Evolutionary conservation across 495 filamentous ascomycete genomes (phyloP).

Genomic region (Aspergillus ellipticus): DNA sequence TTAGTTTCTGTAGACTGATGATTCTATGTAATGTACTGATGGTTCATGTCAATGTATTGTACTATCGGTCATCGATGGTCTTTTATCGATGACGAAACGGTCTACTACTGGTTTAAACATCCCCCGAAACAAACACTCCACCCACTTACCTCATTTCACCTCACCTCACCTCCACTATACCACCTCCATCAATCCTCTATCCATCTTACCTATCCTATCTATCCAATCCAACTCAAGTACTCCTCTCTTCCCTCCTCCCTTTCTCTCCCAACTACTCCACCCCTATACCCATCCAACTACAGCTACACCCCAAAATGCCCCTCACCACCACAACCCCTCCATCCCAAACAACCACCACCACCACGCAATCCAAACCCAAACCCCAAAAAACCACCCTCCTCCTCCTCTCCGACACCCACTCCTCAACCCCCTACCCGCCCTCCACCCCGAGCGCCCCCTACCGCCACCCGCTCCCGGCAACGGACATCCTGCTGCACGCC

Average conservation of each 20-base stretch:
- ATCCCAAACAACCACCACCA: neutral
- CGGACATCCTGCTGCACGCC: conserved; percentile 68
- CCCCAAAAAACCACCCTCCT: conserved; percentile 45
- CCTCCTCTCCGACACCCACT: conserved; percentile 65
- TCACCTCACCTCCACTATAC: too few relatives aligned
- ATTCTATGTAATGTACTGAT: too few relatives aligned
- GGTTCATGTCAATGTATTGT: neutral
- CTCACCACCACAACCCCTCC: neutral
- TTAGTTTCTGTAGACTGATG: too few relatives aligned
- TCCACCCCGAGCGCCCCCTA: conserved; percentile 28
- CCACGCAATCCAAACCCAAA: neutral
- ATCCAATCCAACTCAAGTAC: neutral
- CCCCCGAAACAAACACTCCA: too few relatives aligned
- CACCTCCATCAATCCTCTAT: too few relatives aligned
- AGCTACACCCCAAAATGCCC: neutral
- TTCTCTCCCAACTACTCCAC: neutral
- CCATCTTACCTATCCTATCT: neutral
- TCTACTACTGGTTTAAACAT: neutral
- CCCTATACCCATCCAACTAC: neutral
- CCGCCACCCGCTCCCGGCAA: conserved; percentile 47
- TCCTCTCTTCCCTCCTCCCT: neutral
- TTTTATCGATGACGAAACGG: neutral
- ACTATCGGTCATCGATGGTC: neutral
- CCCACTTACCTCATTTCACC: neutral
- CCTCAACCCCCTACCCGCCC: conserved; percentile 26